Evolutionary conservation across 1,284 basidiomycete genomes (phyloP).

Genomic region (Cutaneotrichosporon curvatum): DNA sequence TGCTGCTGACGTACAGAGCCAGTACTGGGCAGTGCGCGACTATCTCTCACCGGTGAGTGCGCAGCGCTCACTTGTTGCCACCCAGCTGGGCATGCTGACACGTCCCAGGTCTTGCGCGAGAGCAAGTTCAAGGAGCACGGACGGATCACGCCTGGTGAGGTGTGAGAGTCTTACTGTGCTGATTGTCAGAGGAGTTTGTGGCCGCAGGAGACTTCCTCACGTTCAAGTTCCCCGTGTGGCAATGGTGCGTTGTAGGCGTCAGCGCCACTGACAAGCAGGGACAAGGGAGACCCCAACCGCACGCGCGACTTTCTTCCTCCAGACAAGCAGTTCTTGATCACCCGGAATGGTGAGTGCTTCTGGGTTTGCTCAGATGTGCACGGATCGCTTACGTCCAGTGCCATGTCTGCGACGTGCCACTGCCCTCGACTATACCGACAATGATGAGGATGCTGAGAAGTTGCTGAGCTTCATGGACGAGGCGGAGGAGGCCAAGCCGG

Average conservation of each 20-base stretch:
- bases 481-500: conserved; percentile 44
- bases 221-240: conserved; percentile 95
- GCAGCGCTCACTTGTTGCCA: conserved; percentile 7
- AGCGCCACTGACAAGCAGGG: conserved; percentile 53
- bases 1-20: conserved; percentile 52
- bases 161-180: not conserved
- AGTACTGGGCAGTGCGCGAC: conserved; percentile 92
- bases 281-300: conserved; percentile 77
- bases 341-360: conserved; percentile 57
- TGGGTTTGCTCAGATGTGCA: not conserved
- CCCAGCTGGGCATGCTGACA: conserved; percentile 4
- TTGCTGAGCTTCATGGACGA: conserved; percentile 55
- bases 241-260: conserved; percentile 58
- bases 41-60: conserved; percentile 79
- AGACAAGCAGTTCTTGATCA: conserved; percentile 95
- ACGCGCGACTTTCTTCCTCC: conserved; percentile 82
- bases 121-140: conserved; percentile 99
- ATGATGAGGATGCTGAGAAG: conserved; percentile 88
- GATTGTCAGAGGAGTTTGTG: conserved; percentile 76
- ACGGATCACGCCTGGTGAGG: conserved; percentile 83
- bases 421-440: conserved; percentile 85
- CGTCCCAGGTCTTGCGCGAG: conserved; percentile 85
- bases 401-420: conserved; percentile 86
- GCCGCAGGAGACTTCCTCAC: conserved; percentile 88
- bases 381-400: conserved; percentile 50